Base-by-base conservation (phyloP, 306 rosid genomes). In the Castanea crenata region DNA sequence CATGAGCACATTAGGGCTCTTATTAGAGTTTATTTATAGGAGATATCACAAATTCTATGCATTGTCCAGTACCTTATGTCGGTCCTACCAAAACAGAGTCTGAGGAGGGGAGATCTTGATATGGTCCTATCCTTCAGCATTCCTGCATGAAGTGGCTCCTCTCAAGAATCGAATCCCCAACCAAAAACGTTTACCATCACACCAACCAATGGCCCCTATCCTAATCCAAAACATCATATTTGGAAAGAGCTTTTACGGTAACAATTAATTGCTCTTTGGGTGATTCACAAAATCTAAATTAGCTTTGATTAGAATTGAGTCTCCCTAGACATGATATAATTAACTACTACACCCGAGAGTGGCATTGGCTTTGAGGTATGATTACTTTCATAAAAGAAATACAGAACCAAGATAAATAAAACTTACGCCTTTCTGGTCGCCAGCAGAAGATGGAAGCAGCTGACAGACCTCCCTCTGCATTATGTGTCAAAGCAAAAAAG, bases 401-500 rank as follows among this genome's bases (percentile, higher is more conserved):
- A 54, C 55, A 78, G 9, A 20, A 74, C 81, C 59, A 76, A 71
- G 72, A 71, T 61, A 74, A 75, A 71, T 44, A 21, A 16, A 78
- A 79, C 92, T 84, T 85, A 92, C 99, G 85, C 98, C 92, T 87
- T 77, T 90, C 58, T 78, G 83, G 77, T 95, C 97, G 23, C 85
- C 83, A 3, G 86, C 69, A 81, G 97, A 90, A 76, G 96, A 87
- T 80, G 99, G 94, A 84, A 90, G 84, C 78, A 92, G 85, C 81
- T 81, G 93, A 80, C 99, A 92, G 52, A 92, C 92, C 81, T 95
- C 99, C 86, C 98, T 91, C 99, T 95, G 85, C 87, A 88, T 72
- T 55, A 88, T 41, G 77, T 14, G 71, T 57, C 31, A 85, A 83
- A 76, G 54, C 74, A 51, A 57, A n/a, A 58, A 74, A 78, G 7